Base-by-base conservation (phyloP, 805 yeast species). In the Candida taoyuanica region DNA sequence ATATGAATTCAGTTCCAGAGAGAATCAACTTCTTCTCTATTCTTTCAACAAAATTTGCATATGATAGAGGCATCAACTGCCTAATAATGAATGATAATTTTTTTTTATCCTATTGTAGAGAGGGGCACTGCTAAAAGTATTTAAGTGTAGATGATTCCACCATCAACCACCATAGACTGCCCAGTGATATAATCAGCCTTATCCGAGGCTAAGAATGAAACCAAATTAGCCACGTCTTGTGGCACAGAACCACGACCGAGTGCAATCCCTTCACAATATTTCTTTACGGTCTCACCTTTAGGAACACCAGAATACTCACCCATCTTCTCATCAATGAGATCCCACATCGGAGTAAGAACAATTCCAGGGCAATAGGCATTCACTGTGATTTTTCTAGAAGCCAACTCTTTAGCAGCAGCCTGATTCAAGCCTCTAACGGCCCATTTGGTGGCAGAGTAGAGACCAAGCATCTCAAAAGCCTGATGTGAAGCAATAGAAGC, bases 361-460 rank as follows among this genome's bases (percentile, higher is more conserved):
- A 58, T 58, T 23, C 68, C 70, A 14, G 69, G 70, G 40, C 62
- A 60, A 40, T 64, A 59, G 3, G 59, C 49, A 43, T 65, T 66
- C 14, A 64, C 63, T 14, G 64, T 58, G 34, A 65, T 60, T 28
- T 60, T 56, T 18, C 59, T 36, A 6, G 50, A 36, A 0, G 67
- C 67, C 39, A 58, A 50, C 42, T 65, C 70, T 31, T 59, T 52
- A 7, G 71, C 66, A 39, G 64, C 59, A 14, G 59, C 48, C 39
- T 62, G 62, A 5, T 67, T 63, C 16, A 66, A 46, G 14, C 53
- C 59, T 31, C 52, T 59, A 11, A 66, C 59, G 5, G 68, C 69
- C 33, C 57, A 62, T 40, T 65, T 63, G 5, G 66, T 45, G 9
- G 63, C 58, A 16, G 61, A 55, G 40, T 65, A 65, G 29, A 52